Evolutionary conservation across 768 basidiomycete genomes (phyloP).

Genomic region (Tricholoma saponaceum): DNA sequence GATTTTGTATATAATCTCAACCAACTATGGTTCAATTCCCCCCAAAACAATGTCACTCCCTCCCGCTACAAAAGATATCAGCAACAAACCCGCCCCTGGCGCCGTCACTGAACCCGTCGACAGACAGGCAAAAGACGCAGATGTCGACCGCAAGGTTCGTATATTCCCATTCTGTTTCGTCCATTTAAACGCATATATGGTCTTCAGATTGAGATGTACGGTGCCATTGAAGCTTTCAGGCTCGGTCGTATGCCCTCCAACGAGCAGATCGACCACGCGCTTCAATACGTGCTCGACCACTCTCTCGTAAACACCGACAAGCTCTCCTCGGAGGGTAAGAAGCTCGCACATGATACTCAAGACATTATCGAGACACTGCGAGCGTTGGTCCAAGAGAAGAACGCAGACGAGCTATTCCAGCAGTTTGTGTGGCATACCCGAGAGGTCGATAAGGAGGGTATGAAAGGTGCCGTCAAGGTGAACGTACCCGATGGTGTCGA

Average conservation of each 20-base stretch:
- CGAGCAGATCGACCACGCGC: slow-evolving; percentile 68
- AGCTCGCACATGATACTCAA: slow-evolving; percentile 71
- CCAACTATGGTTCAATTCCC: not conserved
- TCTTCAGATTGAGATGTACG: slow-evolving; percentile 68
- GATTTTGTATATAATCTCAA: not conserved
- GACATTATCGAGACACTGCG: slow-evolving; percentile 77
- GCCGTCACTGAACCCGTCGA: slow-evolving; percentile 68
- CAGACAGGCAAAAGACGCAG: slow-evolving; percentile 56
- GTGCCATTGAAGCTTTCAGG: slow-evolving; percentile 77
- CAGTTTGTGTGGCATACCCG: slow-evolving; percentile 83
- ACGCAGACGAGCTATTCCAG: slow-evolving; percentile 87
- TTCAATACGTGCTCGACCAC: slow-evolving; percentile 59
- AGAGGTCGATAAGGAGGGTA: slow-evolving; percentile 33
- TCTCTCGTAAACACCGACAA: slow-evolving; percentile 56
- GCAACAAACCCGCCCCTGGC: slow-evolving; percentile 48
- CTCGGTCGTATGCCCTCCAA: slow-evolving; percentile 78
- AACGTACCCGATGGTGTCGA: slow-evolving; percentile 37
- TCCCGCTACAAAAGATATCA: slow-evolving; percentile 56
- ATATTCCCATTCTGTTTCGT: not conserved
- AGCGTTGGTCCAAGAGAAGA: slow-evolving; percentile 77
- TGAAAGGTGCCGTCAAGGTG: slow-evolving; percentile 14
- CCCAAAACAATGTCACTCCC: slow-evolving; percentile 58
- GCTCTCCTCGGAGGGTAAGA: slow-evolving; percentile 74
- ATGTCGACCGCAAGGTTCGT: slow-evolving; percentile 73
- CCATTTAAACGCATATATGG: not conserved